Percentiles rank a stretch among this genome's conserved stretches.
Conservation (phyloP, 495 filamentous ascomycete genomes). For the Hypomontagnella submonticulosa region DNA sequence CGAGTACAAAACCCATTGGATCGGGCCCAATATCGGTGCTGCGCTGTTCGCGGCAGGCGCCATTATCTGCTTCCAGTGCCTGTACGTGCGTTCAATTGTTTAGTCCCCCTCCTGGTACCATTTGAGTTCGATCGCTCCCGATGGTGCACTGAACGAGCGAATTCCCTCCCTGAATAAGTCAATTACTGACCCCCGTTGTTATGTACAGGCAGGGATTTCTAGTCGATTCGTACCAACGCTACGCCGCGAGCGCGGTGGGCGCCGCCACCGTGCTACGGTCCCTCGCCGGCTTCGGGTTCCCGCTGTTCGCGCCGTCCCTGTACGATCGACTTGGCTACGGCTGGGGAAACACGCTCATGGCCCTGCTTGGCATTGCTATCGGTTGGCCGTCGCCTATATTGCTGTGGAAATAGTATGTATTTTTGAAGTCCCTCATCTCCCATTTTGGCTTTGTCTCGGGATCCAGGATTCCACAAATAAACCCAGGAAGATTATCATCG, state of each 20-base stretch:
- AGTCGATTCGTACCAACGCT: slow-evolving; percentile 80
- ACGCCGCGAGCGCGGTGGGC: slow-evolving; percentile 76
- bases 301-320: slow-evolving; percentile 77
- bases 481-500: neutral
- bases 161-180: too few relatives aligned
- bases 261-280: slow-evolving; percentile 74
- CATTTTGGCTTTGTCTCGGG: neutral
- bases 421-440: neutral
- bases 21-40: slow-evolving; percentile 76
- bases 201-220: slow-evolving; percentile 63
- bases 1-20: slow-evolving; percentile 72
- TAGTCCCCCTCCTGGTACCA: too few relatives aligned
- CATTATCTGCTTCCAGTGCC: slow-evolving; percentile 75
- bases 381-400: slow-evolving; percentile 61
- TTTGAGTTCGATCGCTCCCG: too few relatives aligned
- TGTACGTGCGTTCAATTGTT: slow-evolving; percentile 56
- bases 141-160: too few relatives aligned
- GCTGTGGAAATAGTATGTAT: slow-evolving; percentile 56
- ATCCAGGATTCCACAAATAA: neutral
- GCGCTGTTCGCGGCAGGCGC: slow-evolving; percentile 67
- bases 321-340: slow-evolving; percentile 66
- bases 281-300: slow-evolving; percentile 79
- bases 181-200: too few relatives aligned
- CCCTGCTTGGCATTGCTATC: slow-evolving; percentile 62
- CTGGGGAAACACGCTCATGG: slow-evolving; percentile 67